Evolutionary conservation across 257 asterid species (phyloP), one percentile per base, ranked within the genome.

Genomic region (Nicotiana noctiflora): DNA sequence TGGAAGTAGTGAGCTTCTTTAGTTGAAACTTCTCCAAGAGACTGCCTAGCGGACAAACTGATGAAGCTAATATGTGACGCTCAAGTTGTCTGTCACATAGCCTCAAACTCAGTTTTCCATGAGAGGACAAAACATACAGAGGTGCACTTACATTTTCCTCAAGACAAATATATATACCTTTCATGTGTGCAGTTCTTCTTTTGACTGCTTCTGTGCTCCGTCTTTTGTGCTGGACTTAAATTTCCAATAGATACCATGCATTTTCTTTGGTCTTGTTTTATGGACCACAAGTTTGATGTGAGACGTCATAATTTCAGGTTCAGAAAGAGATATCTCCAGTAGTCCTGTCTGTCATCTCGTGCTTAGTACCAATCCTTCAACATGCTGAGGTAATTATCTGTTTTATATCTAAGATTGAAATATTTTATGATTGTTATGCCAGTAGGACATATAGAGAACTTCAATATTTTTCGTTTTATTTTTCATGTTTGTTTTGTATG

Each of bases 311-410:
- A 23, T 77, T 82, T 87, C 94, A 96, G 99, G 93, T 96, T 84
- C 95, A 85, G 60, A 93, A 93, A 85, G 98, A 94, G 84, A 86
- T 93, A 79, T 91, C 99, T 63, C 97, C 99, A 21, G 76, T 93
- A 53, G 98, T 88, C 84, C 82, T 96, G 85, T 83, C 89, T 52
- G 98, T 96, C 11, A 83, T 93, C 83, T 87, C 98, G 72, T 91
- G 93, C 89, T 88, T 96, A 81, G 97, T 93, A 76, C 95, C 90
- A 34, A 88, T 96, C 79, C 99, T 96, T 77, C 97, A 92, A 82
- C 93, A 88, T 84, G 97, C 94, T 49, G 97, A 96, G 99, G 99
- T 94, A 84, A 87, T 78, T 29, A 77, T 34, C 74, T 37, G 14
- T 80, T 81, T 77, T 13, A 3, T 74, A 23, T 74, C 44, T 74